Conservation (phyloP, 1,284 basidiomycete species). For the Pseudozyma tsukubaensis region DNA sequence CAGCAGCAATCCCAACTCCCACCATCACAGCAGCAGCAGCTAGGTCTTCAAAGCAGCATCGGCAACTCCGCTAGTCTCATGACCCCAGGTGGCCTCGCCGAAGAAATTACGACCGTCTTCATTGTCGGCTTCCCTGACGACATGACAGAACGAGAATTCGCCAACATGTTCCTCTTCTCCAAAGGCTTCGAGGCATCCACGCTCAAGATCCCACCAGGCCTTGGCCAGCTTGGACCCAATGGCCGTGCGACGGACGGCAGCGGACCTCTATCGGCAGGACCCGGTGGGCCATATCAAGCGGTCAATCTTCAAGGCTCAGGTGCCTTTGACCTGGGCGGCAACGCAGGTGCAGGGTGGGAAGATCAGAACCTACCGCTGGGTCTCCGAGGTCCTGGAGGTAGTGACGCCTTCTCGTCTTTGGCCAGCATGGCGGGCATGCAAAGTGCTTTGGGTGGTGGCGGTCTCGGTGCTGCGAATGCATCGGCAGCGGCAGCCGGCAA, state of each 20-base stretch:
- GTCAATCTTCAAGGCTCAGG: slow-evolving; percentile 58
- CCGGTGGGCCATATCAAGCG: slow-evolving; percentile 57
- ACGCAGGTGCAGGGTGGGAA: slow-evolving; percentile 38
- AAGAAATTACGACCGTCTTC: slow-evolving; percentile 97
- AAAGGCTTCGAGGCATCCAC: slow-evolving; percentile 96
- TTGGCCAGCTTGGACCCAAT: slow-evolving; percentile 70
- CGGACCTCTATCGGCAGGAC: slow-evolving; percentile 33
- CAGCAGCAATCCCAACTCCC: slow-evolving; percentile 6
- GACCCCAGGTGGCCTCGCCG: slow-evolving; percentile 66
- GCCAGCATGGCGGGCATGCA: slow-evolving; percentile 40
- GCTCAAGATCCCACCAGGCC: slow-evolving; percentile 92
- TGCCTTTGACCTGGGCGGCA: slow-evolving; percentile 34
- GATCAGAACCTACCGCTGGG: slow-evolving; percentile 51
- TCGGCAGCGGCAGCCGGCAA: slow-evolving; percentile 48
- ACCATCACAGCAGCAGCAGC: slow-evolving; percentile 26
- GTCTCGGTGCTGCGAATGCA: slow-evolving; percentile 19
- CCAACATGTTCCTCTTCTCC: slow-evolving; percentile 98
- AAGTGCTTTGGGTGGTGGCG: slow-evolving; percentile 32
- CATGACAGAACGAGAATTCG: slow-evolving; percentile 98
- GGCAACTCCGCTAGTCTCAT: slow-evolving; percentile 22
- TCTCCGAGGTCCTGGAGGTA: slow-evolving; percentile 46
- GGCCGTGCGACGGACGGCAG: slow-evolving; percentile 32
- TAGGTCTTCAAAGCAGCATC: slow-evolving; percentile 27
- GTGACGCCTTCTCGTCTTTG: slow-evolving; percentile 46
- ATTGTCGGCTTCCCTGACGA: slow-evolving; percentile 99